Evolutionary conservation across 352 stramenopile species (phyloP), one percentile per base, ranked within the genome.

Genomic region (Vaucheria bursata): DNA sequence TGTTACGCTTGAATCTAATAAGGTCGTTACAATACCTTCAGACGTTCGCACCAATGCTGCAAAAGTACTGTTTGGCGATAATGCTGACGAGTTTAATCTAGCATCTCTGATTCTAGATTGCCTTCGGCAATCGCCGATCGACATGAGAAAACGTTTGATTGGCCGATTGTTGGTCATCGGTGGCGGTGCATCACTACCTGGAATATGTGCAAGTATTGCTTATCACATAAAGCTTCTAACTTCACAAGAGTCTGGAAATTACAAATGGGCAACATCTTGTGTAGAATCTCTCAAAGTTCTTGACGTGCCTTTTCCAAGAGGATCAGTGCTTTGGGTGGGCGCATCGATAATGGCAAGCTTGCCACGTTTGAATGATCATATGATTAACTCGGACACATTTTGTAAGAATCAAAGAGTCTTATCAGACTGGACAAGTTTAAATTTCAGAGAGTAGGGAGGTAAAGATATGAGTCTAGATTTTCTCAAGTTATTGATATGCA

Each of bases 291-390:
- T 38, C 4, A 53, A 70, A 45, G 74, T 79, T 64, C 65, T 79
- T 25, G 53, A 45, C 49, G 53, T 71, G 1, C 75, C 75, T 37
- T 36, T 81, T 18, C 70, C 35, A 12, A 67, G 75, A 18, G 70
- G 67, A 25, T 12, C 18, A 0, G 34, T 81, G 75, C 35, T 81
- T 5, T 81, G 75, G 75, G 71, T 72, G 7, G 75, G 75, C 4
- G 45, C 69, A 40, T 81, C 75, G 7, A 79, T 81, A 52, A 74
- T 81, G 49, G 68, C 40, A 5, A 50, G 39, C 12, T 12, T 50
- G n/a, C n/a, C n/a, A n/a, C n/a, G n/a, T n/a, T n/a, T n/a, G n/a
- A n/a, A n/a, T n/a, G n/a, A n/a, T n/a, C n/a, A n/a, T n/a, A n/a
- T n/a, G n/a, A n/a, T n/a, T n/a, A n/a, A n/a, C n/a, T n/a, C n/a